Evolutionary conservation across 1,139 yeast genomes (phyloP), one percentile per base, ranked within the genome.

Genomic region (Lodderomyces margitis): DNA sequence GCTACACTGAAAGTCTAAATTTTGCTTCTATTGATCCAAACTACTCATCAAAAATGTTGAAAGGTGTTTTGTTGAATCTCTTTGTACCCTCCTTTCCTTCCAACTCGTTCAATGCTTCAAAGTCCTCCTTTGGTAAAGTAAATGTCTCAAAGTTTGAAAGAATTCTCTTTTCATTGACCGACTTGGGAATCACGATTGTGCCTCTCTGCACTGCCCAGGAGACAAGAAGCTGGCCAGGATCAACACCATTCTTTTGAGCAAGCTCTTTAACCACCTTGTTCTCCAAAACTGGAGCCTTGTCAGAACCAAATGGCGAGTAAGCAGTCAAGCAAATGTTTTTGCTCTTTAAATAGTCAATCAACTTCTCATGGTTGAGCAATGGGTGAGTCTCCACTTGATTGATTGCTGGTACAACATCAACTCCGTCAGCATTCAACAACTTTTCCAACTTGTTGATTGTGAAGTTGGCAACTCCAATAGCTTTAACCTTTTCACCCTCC

Each of bases 361-460:
- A 58, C 27, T 75, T 75, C 9, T 59, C 55, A 52, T 79, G 83
- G 20, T 83, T 79, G 46, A 80, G 62, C 42, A 66, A 72, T 38
- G 85, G 85, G 50, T 81, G 84, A 33, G 76, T 60, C 57, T 81
- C 86, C 41, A 80, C 64, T 58, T 81, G 85, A 52, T 79, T 71
- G 11, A 70, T 70, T 3, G 70, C 77, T 7, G 87, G 87, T 30
- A 49, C 53, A 23, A 66, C 62, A 24, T 58, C 63, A 23, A 74
- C 63, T 21, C 64, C 74, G 16, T 75, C 70, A 41, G 72, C 78
- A 36, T 66, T 62, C 43, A 80, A 61, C 37, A 78, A 59, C 35
- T 66, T 64, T 48, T 77, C 65, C 42, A 80, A 53, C 52, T 72
- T 69, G 34, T 64, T 64, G 35, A 66, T 56, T 17, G 80, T 70